phyloP scores from a whole-genome alignment of 1,284 basidiomycete species.

The Boletellus deceptivus region DNA sequence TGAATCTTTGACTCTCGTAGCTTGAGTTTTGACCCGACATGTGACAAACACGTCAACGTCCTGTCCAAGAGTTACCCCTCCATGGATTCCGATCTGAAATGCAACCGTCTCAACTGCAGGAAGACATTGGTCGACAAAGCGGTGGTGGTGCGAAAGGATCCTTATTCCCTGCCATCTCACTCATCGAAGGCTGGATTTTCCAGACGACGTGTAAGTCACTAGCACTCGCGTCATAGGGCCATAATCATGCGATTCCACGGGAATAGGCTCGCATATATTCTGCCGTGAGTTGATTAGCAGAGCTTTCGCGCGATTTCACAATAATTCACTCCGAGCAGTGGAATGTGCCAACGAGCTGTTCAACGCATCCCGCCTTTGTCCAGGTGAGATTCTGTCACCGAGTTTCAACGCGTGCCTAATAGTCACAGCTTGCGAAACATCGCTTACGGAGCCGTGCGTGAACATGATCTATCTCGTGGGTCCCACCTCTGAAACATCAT shows the following conservation, averaged over 20 bases:
- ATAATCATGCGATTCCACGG: constrained; percentile 4
- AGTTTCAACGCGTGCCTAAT: constrained; percentile 10
- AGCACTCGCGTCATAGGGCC: constrained; percentile 15
- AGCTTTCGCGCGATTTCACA: background rate
- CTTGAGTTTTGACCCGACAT: background rate
- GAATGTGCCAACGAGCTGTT: constrained; percentile 84
- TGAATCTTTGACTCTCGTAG: too few species aligned
- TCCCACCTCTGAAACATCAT: constrained; percentile 2
- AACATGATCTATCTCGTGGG: constrained; percentile 1
- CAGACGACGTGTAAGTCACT: constrained; percentile 49
- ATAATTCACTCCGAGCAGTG: constrained; percentile 42
- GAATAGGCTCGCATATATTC: constrained; percentile 74
- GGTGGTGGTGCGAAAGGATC: constrained; percentile 60
- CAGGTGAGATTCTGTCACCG: constrained; percentile 43
- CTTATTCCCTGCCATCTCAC: constrained; percentile 16
- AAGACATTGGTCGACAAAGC: constrained; percentile 68
- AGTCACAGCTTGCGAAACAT: constrained; percentile 69
- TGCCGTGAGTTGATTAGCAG: constrained; percentile 50
- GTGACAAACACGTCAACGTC: background rate
- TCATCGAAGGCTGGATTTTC: constrained; percentile 2
- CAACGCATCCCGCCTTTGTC: constrained; percentile 70
- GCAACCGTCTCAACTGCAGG: constrained; percentile 73
- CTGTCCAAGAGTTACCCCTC: background rate
- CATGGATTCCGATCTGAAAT: constrained; percentile 59
- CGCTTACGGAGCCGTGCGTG: constrained; percentile 70